Base-by-base conservation (phyloP, 2,329 filamentous ascomycete genomes). In the Nemania sp. region DNA sequence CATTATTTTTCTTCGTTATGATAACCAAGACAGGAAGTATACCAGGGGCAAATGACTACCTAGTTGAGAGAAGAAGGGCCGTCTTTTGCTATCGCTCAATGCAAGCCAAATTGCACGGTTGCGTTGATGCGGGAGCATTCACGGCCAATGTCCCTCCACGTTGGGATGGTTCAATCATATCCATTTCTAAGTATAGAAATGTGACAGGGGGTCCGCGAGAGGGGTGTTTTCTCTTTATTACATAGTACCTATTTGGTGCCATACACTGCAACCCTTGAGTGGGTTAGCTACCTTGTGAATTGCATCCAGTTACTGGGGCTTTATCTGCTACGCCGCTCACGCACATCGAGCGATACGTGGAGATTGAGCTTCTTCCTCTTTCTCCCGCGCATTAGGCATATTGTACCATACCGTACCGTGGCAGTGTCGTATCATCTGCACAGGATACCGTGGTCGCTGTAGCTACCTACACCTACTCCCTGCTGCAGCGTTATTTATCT, bases 121-220 rank as follows among this genome's bases (percentile, higher is more conserved):
- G 52, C 62, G 62, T 62, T 35, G 57, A 68, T 59, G 66, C 57
- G 38, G 47, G 43, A 62, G 47, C 57, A 62, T 61, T 62, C 57
- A 24, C 66, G 45, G 38, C 38, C 24, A 55, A 57, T 38, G 45
- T 58, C 57, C 53, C 38, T 55, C 45, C 60, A 67, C 47, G 60
- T 61, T 62, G 63, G 62, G 10, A 45, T 60, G 51, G 51, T 43
- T 55, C 45, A 32, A 62, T 55, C 63, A 53, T 8, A 41, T 38
- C 29, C 3, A 29, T 27, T 69, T 67, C 67, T 69, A 69, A 62
- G 56, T 62, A 62, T 69, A 69, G 67, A 66, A 66, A 58, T 24
- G 43, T 5, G 56, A 27, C 67, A 61, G 63, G 67, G n/a, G 63
- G 58, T 59, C 32, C 10, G 35, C 53, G 24, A 49, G 27, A 38